Evolutionary conservation across 495 filamentous ascomycete species (phyloP).

Genomic region (Clohesyomyces aquaticus): DNA sequence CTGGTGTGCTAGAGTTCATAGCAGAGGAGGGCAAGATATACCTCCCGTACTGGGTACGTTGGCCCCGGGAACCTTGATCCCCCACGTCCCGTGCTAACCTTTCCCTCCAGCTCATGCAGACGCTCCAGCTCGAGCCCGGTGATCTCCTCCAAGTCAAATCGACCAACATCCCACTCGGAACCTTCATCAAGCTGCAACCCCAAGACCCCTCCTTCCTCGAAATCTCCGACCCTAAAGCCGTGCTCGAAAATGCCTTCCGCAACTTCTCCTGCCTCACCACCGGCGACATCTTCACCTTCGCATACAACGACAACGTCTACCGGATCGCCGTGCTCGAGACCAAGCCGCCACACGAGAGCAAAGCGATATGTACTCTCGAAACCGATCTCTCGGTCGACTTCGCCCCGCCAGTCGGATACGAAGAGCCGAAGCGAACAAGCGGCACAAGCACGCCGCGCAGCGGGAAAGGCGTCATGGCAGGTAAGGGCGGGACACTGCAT

Average conservation of each 20-base stretch:
- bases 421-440: constrained; percentile 68
- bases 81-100: constrained; percentile 16
- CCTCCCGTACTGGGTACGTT: constrained; percentile 86
- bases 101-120: constrained; percentile 80
- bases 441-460: constrained; percentile 72
- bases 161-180: constrained; percentile 84
- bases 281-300: constrained; percentile 91
- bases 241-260: constrained; percentile 92
- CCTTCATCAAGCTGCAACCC: constrained; percentile 93
- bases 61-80: neutral
- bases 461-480: constrained; percentile 54
- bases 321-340: constrained; percentile 91
- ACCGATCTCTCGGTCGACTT: constrained; percentile 96
- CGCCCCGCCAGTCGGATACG: constrained; percentile 88
- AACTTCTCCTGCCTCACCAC: constrained; percentile 92
- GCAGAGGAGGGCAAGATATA: constrained; percentile 97
- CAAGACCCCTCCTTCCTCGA: constrained; percentile 91
- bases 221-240: constrained; percentile 96
- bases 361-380: constrained; percentile 86
- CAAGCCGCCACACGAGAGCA: constrained; percentile 78
- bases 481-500: constrained; percentile 73
- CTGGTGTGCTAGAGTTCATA: constrained; percentile 94
- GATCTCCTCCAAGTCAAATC: constrained; percentile 94
- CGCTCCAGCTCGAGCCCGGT: constrained; percentile 81
- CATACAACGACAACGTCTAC: constrained; percentile 91